phyloP scores from a whole-genome alignment of 176 grass and related monocot genomes.

The barley (Hordeum vulgare) region MorexV3_pseudomolecules_assembly NC_058520.1:47477078-47477577 shows the following conservation, averaged over 20 bases:
- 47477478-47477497: background rate
- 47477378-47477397: background rate
- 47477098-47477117: background rate
- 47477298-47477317: background rate
- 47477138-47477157: background rate
- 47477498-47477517: background rate
- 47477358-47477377: background rate
- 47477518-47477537: slow-evolving; percentile 21
- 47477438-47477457: background rate
- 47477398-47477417: background rate
- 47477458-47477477: background rate
- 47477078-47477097: background rate
- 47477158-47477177: background rate
- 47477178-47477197: background rate
- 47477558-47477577: slow-evolving; percentile 49
- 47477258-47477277: background rate
- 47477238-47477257: background rate
- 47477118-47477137: background rate
- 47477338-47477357: background rate
- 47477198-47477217: background rate
- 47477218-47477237: background rate
- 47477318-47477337: background rate
- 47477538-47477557: slow-evolving; percentile 52
- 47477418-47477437: background rate
- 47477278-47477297: background rate